Conservation (phyloP, 148 eudicot species). For the Limonium bicolor region DNA sequence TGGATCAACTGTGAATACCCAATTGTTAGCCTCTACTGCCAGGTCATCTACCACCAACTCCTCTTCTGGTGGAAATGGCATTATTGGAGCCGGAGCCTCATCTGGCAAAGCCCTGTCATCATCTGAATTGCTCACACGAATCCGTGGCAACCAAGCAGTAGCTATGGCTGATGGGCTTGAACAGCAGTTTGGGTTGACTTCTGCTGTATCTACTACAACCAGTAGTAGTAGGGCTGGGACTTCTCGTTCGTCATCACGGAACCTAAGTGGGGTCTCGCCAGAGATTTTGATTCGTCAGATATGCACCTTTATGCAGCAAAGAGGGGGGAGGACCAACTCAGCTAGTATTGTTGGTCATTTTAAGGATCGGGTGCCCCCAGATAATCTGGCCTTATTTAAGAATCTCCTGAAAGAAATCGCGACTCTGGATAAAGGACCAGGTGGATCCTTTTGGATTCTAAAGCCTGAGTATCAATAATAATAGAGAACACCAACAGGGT, state of each 20-base stretch:
- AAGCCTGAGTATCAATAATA: constrained; percentile 55
- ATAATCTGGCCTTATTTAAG: constrained; percentile 79
- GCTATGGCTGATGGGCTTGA: constrained; percentile 76
- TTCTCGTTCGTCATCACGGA: constrained; percentile 24
- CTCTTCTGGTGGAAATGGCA: constrained; percentile 13
- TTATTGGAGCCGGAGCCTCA: constrained; percentile 49
- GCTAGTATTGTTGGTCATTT: constrained; percentile 66
- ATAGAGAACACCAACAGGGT: too few relatives aligned
- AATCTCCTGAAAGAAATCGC: constrained; percentile 92
- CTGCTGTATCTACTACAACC: constrained; percentile 21
- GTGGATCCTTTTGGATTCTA: constrained; percentile 72
- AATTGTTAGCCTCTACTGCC: constrained; percentile 23
- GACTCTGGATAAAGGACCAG: constrained; percentile 36
- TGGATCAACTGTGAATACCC: constrained; percentile 68
- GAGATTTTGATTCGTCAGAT: constrained; percentile 75
- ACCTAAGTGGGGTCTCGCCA: constrained; percentile 42
- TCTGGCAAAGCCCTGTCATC: constrained; percentile 79
- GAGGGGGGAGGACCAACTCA: constrained; percentile 60
- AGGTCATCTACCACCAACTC: constrained; percentile 15
- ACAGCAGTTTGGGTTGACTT: constrained; percentile 44
- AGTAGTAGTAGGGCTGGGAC: too few relatives aligned
- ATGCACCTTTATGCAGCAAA: constrained; percentile 66
- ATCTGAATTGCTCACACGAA: constrained; percentile 58
- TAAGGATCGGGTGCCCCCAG: constrained; percentile 60
- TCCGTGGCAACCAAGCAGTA: constrained; percentile 53